A percentile compares a stretch with the other conserved stretches of the same genome.
Evolutionary conservation across 176 grass and related monocot genomes (phyloP).

Genomic region (Pontederia paniculata): DNA sequence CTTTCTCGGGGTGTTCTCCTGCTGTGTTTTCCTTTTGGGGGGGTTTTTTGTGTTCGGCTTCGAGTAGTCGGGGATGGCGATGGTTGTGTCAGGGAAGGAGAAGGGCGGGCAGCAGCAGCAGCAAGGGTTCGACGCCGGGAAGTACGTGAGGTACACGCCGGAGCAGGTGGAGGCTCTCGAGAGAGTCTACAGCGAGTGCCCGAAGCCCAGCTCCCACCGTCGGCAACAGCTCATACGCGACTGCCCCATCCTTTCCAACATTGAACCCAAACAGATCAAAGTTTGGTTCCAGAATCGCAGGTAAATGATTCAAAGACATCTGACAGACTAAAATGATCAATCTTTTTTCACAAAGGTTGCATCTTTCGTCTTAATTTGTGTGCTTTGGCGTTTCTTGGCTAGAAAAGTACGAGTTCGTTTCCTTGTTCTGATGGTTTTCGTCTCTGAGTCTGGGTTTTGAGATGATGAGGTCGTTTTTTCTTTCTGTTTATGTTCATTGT

Average conservation of each 20-base stretch:
- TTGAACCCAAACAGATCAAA: conserved; percentile 98
- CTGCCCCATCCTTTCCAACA: conserved; percentile 80
- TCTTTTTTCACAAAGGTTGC: too few relatives aligned
- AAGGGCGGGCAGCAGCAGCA: conserved; percentile 18
- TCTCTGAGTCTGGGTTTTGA: too few relatives aligned
- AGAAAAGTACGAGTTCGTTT: too few relatives aligned
- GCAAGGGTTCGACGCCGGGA: conserved; percentile 47
- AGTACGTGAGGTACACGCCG: conserved; percentile 94
- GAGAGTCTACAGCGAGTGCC: conserved; percentile 89
- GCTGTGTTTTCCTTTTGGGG: neutral
- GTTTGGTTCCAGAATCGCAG: conserved; percentile 99
- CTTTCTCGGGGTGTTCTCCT: neutral
- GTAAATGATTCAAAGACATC: conserved; percentile 19
- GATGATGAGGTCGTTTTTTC: too few relatives aligned
- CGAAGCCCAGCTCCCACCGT: conserved; percentile 77
- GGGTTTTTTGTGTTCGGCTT: neutral
- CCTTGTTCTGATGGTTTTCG: too few relatives aligned
- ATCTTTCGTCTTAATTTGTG: too few relatives aligned
- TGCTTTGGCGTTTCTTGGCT: too few relatives aligned
- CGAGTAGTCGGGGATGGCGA: conserved; percentile 32
- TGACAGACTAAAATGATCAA: too few relatives aligned
- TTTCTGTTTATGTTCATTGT: too few relatives aligned
- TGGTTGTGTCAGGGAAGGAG: conserved; percentile 23
- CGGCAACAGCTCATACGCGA: conserved; percentile 88
- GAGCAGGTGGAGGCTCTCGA: conserved; percentile 98